Evolutionary conservation across 2,329 filamentous ascomycete species (phyloP).

Genomic region (Fusarium graminum): DNA sequence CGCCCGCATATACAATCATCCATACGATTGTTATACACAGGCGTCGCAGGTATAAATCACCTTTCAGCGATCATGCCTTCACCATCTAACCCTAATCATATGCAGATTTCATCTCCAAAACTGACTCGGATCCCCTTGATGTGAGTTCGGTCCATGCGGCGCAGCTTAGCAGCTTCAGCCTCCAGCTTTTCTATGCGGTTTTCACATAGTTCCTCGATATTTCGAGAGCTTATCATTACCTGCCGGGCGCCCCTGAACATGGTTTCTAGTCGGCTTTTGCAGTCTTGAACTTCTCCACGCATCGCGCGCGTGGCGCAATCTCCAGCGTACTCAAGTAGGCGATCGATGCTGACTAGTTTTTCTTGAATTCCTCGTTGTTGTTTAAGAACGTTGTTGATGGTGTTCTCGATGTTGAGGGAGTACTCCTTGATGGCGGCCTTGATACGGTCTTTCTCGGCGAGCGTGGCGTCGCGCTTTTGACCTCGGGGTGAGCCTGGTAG

Average conservation of each 20-base stretch:
- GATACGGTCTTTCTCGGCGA: conserved; percentile 25
- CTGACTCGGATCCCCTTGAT: conserved; percentile 8
- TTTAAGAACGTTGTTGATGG: neutral
- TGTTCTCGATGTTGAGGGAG: neutral
- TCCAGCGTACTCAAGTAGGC: neutral
- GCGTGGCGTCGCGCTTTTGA: conserved; percentile 10
- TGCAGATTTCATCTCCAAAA: neutral
- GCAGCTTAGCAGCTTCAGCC: conserved; percentile 14
- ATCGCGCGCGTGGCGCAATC: conserved; percentile 9
- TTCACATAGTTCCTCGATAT: neutral
- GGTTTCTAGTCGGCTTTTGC: conserved; percentile 1
- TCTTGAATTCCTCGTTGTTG: neutral
- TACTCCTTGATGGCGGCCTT: neutral
- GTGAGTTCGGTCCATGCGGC: conserved; percentile 17
- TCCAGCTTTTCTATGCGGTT: conserved; percentile 17
- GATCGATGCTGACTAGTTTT: conserved; percentile 3
- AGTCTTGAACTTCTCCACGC: conserved; percentile 14
- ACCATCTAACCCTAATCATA: neutral
- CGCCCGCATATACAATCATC: conserved; percentile 2
- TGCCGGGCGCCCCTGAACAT: conserved; percentile 4
- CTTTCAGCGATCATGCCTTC: neutral
- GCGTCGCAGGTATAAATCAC: neutral
- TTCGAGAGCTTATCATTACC: neutral
- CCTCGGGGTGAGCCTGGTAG: conserved; percentile 4
- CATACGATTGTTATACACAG: neutral